Base-by-base conservation (phyloP, 192 early-diverging fungal genomes). In the Backusella tarrabulga region DNA sequence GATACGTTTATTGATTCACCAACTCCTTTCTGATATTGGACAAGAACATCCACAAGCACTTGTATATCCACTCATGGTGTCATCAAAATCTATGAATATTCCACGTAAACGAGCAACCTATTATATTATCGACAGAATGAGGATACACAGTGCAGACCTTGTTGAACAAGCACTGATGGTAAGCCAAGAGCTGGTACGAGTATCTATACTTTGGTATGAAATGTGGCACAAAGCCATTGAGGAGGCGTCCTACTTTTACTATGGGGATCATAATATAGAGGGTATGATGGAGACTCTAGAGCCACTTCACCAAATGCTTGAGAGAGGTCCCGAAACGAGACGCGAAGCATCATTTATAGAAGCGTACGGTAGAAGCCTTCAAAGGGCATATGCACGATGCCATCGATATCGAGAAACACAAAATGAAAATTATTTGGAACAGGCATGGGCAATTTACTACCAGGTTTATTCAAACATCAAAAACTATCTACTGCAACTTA, bases 221-320 rank as follows among this genome's bases (percentile, higher is more conserved):
- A 93, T 97, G 94, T 99, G 98, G 98, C 91, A 94, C 67, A 95
- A 98, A 74, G 95, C 92, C 1, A 79, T 99, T 5, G 95, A 97
- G 63, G 94, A 96, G 42, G 96, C 96, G 0, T 94, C 93, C 2
- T 80, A 91, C 29, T 76, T 92, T 17, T 97, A 96, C 67, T 97
- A 91, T 79, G 89, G 90, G 7, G 85, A 90, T 8, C 89, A 91
- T 44, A 93, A 97, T 68, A 86, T 92, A 6, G 91, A 95, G n/a
- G 93, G 90, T 23, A 97, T 97, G 95, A 88, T 96, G 83, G 84
- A 89, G 0, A 92, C 92, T 19, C 82, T 99, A 1, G 91, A 94
- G 68, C 93, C 92, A 3, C 85, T 98, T 72, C 96, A 99, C 80
- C 88, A 92, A 76, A 92, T 94, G 92, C 76, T 94, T 4, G 92